Evolutionary conservation across 441 rosid species (phyloP).

Genomic region (Jatropha multifida): DNA sequence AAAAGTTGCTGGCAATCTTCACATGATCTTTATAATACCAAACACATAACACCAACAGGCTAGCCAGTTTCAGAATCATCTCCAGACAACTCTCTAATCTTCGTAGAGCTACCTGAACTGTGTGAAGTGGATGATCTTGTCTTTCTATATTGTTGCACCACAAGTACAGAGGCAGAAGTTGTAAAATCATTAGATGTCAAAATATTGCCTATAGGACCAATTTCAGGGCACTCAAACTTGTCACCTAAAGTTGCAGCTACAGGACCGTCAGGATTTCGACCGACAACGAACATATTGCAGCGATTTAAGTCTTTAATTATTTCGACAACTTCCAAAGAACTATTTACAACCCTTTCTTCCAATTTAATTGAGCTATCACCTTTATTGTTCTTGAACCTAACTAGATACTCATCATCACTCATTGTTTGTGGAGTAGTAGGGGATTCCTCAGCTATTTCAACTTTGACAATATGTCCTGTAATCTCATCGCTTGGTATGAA

Average conservation of each 20-base stretch:
- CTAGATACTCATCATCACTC: constrained; percentile 38
- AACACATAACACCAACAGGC: not conserved
- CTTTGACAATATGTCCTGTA: constrained; percentile 33
- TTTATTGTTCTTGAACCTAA: constrained; percentile 31
- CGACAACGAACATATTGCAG: constrained; percentile 67
- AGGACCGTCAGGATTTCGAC: constrained; percentile 55
- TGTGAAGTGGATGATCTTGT: constrained; percentile 13
- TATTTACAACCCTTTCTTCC: constrained; percentile 47
- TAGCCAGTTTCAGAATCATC: constrained; percentile 16
- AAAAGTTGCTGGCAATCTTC: not conserved
- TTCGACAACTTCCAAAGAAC: constrained; percentile 40
- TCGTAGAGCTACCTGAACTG: constrained; percentile 7
- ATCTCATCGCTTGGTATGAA: constrained; percentile 41
- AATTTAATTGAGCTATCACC: constrained; percentile 41
- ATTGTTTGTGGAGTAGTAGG: not conserved
- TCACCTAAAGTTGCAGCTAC: constrained; percentile 46
- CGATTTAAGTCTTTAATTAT: constrained; percentile 42
- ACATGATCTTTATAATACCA: not conserved
- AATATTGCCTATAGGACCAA: constrained; percentile 66
- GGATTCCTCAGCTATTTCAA: constrained; percentile 24
- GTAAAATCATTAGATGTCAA: constrained; percentile 45
- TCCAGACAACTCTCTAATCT: constrained; percentile 26
- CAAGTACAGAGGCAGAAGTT: constrained; percentile 56
- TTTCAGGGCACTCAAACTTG: constrained; percentile 55
- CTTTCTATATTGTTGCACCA: constrained; percentile 49